phyloP scores from a whole-genome alignment of 2,329 filamentous ascomycete genomes.

The Chrysoporthe puriensis region DNA sequence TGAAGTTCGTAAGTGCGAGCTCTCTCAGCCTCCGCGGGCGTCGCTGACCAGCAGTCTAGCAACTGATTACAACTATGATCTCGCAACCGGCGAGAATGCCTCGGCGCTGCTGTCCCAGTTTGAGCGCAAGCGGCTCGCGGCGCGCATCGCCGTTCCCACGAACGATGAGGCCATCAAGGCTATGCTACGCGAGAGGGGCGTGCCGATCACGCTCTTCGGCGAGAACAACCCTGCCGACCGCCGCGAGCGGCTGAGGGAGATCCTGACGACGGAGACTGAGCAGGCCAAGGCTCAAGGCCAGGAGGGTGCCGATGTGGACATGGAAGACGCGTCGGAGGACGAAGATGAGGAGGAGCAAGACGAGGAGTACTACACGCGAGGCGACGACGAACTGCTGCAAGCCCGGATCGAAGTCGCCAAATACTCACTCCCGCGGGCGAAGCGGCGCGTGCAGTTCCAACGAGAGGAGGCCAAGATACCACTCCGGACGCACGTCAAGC shows the following conservation, averaged over 20 bases:
- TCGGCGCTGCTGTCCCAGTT: conserved; percentile 87
- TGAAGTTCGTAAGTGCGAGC: conserved; percentile 46
- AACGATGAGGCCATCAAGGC: conserved; percentile 86
- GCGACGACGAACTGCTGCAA: conserved; percentile 72
- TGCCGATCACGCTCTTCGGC: conserved; percentile 92
- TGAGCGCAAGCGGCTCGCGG: conserved; percentile 85
- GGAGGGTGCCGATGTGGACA: conserved; percentile 61
- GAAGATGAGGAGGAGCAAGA: conserved; percentile 74
- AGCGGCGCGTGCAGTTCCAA: conserved; percentile 75
- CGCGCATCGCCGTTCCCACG: conserved; percentile 88
- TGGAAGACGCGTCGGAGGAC: conserved; percentile 61
- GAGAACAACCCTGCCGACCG: conserved; percentile 79
- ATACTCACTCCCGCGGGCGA: conserved; percentile 83
- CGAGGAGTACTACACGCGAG: conserved; percentile 94
- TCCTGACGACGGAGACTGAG: conserved; percentile 76
- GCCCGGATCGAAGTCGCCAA: conserved; percentile 79
- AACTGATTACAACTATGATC: conserved; percentile 81
- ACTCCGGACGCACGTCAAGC: conserved; percentile 87
- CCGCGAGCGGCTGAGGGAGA: conserved; percentile 81
- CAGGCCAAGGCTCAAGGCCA: conserved; percentile 50
- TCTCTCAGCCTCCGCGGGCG: neutral
- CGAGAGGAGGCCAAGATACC: conserved; percentile 81
- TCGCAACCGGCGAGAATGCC: conserved; percentile 77
- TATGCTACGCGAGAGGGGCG: conserved; percentile 81
- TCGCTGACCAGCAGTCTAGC: conserved; percentile 34